A percentile compares a stretch with the other conserved stretches of the same genome.
These are phyloP conservation scores for Magnusiomyces tetraspermus DNA, from an alignment of 1,139 yeast genomes.

Conservation along the genomic window DNA sequence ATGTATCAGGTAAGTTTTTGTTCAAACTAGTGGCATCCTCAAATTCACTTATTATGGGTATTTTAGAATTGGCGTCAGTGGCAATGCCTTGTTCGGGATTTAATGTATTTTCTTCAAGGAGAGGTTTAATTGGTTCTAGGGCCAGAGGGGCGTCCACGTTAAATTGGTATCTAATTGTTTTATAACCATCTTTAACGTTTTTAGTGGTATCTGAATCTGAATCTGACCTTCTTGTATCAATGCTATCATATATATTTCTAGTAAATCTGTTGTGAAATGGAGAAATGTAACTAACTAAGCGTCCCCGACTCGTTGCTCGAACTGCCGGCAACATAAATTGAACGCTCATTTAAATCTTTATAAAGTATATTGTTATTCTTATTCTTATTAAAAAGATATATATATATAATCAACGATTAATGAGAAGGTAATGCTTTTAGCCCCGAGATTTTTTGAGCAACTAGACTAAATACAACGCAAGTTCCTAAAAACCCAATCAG, in stretches of 20 bases:
- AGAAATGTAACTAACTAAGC: neutral
- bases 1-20: neutral
- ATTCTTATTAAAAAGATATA: no score
- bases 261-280: neutral
- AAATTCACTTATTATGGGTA: neutral
- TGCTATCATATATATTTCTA: neutral
- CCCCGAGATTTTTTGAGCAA: slow-evolving; percentile 50
- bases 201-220: neutral
- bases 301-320: neutral
- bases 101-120: neutral
- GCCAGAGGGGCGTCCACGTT: neutral
- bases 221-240: neutral
- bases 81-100: neutral
- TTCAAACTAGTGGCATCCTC: neutral
- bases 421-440: slow-evolving; percentile 8
- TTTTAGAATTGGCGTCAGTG: neutral
- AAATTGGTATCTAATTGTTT: neutral
- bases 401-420: no score
- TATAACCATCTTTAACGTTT: neutral
- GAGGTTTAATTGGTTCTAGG: neutral
- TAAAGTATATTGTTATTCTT: neutral
- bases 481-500: slow-evolving; percentile 72
- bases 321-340: neutral
- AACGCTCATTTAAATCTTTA: neutral
- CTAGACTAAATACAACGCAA: slow-evolving; percentile 69